Conservation (phyloP, 805 yeast genomes). For the Starmera dryadoides region DNA sequence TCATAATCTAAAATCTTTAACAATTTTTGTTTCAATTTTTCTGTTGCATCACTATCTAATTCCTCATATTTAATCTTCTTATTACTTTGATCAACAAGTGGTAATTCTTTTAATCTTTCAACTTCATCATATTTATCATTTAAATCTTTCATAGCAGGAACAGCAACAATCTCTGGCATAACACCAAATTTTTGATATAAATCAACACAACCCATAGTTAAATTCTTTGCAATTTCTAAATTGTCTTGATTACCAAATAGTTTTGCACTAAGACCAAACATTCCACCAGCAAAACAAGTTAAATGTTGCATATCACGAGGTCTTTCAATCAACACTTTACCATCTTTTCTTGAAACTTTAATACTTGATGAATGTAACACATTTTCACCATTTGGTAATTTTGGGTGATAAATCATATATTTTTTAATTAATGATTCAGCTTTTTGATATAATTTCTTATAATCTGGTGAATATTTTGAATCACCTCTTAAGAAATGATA, state of each 20-base stretch:
- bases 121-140: conserved; percentile 18
- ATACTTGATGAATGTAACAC: conserved; percentile 23
- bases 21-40: neutral
- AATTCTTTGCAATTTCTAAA: conserved; percentile 30
- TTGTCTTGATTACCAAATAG: conserved; percentile 29
- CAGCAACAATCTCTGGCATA: conserved; percentile 36
- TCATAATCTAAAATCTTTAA: neutral
- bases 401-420: conserved; percentile 38
- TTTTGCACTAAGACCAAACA: conserved; percentile 40
- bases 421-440: conserved; percentile 31
- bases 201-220: conserved; percentile 43
- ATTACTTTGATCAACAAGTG: neutral
- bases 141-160: conserved; percentile 16
- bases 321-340: conserved; percentile 12
- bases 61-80: neutral
- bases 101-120: conserved; percentile 6
- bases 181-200: conserved; percentile 32
- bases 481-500: conserved; percentile 34
- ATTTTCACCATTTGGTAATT: conserved; percentile 31
- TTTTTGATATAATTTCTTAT: conserved; percentile 25
- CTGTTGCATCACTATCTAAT: neutral
- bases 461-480: conserved; percentile 19
- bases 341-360: conserved; percentile 16
- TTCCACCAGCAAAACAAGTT: conserved; percentile 48
- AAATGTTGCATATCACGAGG: conserved; percentile 37